A percentile compares a stretch with the other conserved stretches of the same genome.
These are phyloP conservation scores for Saksenaea oblongispora DNA, from an alignment of 371 early-diverging fungal species.

Conservation along the genomic window DNA sequence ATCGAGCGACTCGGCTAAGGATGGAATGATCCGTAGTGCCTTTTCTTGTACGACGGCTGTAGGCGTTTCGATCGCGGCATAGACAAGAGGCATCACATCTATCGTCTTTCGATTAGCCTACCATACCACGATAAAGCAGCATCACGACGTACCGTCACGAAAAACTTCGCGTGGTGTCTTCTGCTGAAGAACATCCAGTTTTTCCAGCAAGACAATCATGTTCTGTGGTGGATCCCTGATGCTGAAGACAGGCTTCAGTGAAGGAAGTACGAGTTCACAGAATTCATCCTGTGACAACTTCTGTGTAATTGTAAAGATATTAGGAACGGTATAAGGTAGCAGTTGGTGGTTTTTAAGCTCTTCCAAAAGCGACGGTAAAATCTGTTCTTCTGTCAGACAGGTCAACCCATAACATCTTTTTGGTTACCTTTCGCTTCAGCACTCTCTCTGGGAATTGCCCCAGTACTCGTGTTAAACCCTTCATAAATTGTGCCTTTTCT, in stretches of 20 bases:
- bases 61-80: conserved; percentile 66
- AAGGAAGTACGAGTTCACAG: conserved; percentile 59
- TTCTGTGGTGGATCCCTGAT: conserved; percentile 66
- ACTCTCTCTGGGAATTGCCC: conserved; percentile 76
- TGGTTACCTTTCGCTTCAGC: conserved; percentile 59
- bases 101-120: background rate
- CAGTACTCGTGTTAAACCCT: conserved; percentile 70
- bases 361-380: conserved; percentile 72
- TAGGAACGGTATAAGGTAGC: conserved; percentile 75
- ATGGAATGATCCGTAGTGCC: conserved; percentile 70
- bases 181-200: conserved; percentile 60
- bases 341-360: conserved; percentile 75
- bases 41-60: conserved; percentile 76
- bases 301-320: conserved; percentile 68
- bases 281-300: conserved; percentile 67
- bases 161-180: conserved; percentile 65
- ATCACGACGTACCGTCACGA: conserved; percentile 50
- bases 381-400: conserved; percentile 28
- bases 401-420: background rate
- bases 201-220: conserved; percentile 66
- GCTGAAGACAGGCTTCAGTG: conserved; percentile 64
- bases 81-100: conserved; percentile 79
- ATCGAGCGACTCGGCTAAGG: conserved; percentile 63
- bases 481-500: conserved; percentile 81
- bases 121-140: background rate